Percentiles rank a stretch among this genome's conserved stretches.
Conservation (phyloP, 208 protist species). For the Angomonas deanei region DNA sequence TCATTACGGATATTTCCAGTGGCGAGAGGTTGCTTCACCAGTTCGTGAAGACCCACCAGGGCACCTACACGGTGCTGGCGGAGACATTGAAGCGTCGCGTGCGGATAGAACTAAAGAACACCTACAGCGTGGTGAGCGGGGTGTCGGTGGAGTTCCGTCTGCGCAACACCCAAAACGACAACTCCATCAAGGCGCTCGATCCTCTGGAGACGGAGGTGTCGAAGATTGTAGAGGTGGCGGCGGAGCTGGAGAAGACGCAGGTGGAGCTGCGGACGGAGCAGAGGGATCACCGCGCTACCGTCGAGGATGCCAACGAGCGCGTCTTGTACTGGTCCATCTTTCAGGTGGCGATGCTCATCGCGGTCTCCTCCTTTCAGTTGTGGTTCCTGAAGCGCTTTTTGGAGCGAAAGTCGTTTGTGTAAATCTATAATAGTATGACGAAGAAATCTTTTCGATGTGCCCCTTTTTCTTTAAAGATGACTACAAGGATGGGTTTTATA, state of each 20-base stretch:
- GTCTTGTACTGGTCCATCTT: slow-evolving; percentile 70
- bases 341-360: slow-evolving; percentile 54
- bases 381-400: slow-evolving; percentile 77
- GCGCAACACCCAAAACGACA: slow-evolving; percentile 23
- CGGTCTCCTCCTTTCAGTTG: slow-evolving; percentile 63
- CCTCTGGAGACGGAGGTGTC: slow-evolving; percentile 62
- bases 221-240: slow-evolving; percentile 21
- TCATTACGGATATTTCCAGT: background rate
- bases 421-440: slow-evolving; percentile 5
- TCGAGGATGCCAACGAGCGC: slow-evolving; percentile 50
- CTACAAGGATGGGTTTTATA: background rate
- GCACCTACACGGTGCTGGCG: slow-evolving; percentile 25
- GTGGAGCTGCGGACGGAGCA: slow-evolving; percentile 38
- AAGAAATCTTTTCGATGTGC: background rate
- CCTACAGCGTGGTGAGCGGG: slow-evolving; percentile 21
- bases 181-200: slow-evolving; percentile 35
- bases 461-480: background rate
- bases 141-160: slow-evolving; percentile 45
- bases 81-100: slow-evolving; percentile 13
- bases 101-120: slow-evolving; percentile 50
- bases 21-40: slow-evolving; percentile 11
- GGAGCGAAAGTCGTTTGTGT: slow-evolving; percentile 70
- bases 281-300: slow-evolving; percentile 57
- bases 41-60: slow-evolving; percentile 22
- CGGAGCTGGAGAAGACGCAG: slow-evolving; percentile 47